Evolutionary conservation across 176 grass and related monocot species (phyloP).

Genomic region (Triticum timopheevii): DNA sequence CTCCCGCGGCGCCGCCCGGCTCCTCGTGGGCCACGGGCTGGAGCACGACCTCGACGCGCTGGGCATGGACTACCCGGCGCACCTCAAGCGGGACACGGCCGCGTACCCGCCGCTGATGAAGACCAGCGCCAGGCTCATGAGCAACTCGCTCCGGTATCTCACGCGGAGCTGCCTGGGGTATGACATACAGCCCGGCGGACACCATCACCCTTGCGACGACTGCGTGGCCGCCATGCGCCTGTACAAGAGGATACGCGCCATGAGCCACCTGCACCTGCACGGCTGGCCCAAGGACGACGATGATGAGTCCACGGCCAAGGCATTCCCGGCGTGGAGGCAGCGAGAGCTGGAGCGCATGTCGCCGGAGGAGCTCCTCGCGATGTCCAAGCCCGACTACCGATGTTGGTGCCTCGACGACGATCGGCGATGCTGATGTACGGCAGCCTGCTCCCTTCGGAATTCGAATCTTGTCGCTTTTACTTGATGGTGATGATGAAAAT

Average conservation of each 20-base stretch:
- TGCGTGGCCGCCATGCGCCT: slow-evolving; percentile 60
- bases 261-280: slow-evolving; percentile 35
- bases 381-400: slow-evolving; percentile 55
- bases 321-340: slow-evolving; percentile 50
- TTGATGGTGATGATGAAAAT: too few relatives aligned
- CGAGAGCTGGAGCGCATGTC: slow-evolving; percentile 64
- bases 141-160: slow-evolving; percentile 75
- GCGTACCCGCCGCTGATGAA: slow-evolving; percentile 80
- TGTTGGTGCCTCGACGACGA: slow-evolving; percentile 73
- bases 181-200: slow-evolving; percentile 23
- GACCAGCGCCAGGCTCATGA: slow-evolving; percentile 67
- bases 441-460: too few relatives aligned
- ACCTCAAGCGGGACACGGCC: slow-evolving; percentile 67
- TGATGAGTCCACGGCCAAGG: neutral
- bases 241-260: slow-evolving; percentile 51
- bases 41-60: slow-evolving; percentile 70
- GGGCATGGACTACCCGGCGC: slow-evolving; percentile 55
- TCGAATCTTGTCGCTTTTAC: too few relatives aligned
- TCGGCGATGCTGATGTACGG: too few relatives aligned
- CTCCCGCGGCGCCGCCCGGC: slow-evolving; percentile 8
- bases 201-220: slow-evolving; percentile 60
- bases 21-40: slow-evolving; percentile 68
- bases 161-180: slow-evolving; percentile 65
- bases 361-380: slow-evolving; percentile 46
- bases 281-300: neutral